These are phyloP conservation scores for Nakazawaea peltata DNA, from an alignment of 805 yeast genomes.

Conservation along the genomic window DNA sequence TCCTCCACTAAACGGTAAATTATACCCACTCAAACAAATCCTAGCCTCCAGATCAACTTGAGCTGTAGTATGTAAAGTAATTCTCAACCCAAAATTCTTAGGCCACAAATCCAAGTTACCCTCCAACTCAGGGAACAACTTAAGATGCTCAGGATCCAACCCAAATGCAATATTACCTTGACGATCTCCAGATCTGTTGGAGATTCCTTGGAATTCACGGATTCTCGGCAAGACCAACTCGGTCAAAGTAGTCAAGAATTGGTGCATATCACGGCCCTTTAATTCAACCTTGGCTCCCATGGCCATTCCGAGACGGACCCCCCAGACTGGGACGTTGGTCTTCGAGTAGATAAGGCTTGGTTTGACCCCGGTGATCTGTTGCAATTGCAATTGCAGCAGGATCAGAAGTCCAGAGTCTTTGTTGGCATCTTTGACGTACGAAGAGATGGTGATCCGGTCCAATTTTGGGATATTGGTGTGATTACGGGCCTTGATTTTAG, in stretches of 20 bases:
- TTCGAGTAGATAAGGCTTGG: slow-evolving; percentile 68
- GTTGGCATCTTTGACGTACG: slow-evolving; percentile 68
- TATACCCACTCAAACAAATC: slow-evolving; percentile 71
- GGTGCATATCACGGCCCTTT: slow-evolving; percentile 74
- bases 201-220: slow-evolving; percentile 77
- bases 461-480: slow-evolving; percentile 67
- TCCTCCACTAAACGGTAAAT: slow-evolving; percentile 64
- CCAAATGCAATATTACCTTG: slow-evolving; percentile 86
- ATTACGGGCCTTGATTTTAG: slow-evolving; percentile 63
- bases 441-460: slow-evolving; percentile 59
- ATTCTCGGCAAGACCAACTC: slow-evolving; percentile 92
- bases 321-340: slow-evolving; percentile 79
- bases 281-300: slow-evolving; percentile 86
- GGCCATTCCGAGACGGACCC: slow-evolving; percentile 75
- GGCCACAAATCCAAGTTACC: slow-evolving; percentile 88
- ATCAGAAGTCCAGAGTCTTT: slow-evolving; percentile 66
- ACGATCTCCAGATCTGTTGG: slow-evolving; percentile 71
- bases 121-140: slow-evolving; percentile 89
- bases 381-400: slow-evolving; percentile 70
- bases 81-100: slow-evolving; percentile 74
- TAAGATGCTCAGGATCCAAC: slow-evolving; percentile 65
- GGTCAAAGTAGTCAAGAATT: slow-evolving; percentile 77
- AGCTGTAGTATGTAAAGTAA: slow-evolving; percentile 81
- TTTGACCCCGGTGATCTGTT: slow-evolving; percentile 90
- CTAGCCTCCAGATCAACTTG: slow-evolving; percentile 88